Base-by-base conservation (phyloP, 176 grass and related monocot species). In the Raddia guianensis region DNA sequence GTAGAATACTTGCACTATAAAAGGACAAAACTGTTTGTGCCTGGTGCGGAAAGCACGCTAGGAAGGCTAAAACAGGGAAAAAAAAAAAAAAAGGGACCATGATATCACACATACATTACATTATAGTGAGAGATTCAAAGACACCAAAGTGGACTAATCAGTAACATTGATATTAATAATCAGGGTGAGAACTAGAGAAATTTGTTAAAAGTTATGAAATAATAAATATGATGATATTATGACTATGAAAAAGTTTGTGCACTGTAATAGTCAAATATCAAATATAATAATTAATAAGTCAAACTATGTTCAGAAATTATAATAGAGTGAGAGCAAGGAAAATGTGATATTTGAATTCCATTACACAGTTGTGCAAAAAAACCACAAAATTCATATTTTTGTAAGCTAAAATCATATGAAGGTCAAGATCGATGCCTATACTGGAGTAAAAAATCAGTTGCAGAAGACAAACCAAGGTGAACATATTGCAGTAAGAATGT, bases 141-240 rank as follows among this genome's bases (percentile, higher is more conserved):
- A 45, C 56, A 20, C 11, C 53, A 52, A n/a, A 53, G 51, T 70
- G 13, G 37, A 40, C 37, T 40, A 40, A 5, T 40, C 37, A 40
- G 37, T 40, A 40, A 6, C 42, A 40, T 4, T 45, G 27, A 74
- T 48, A 13, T 8, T 49, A 33, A 19, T 7, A 12, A 42, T 56
- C 51, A 48, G 8, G 34, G 12, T 49, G n/a, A 62, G 18, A 44
- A 32, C 0, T 2, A 69, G 52, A 16, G 54, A 53, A 68, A 54
- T 47, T 3, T 40, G 14, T 35, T 45, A 11, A 53, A 53, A n/a
- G 5, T 21, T 49, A 68, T 4, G 14, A 61, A 74, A 49, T 49
- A 68, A 7, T 10, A 61, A 74, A 49, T 78, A 78, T 12, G 61
- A 78, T 66, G 61, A 32, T 16, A 67, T 56, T 8, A 81, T 80